Conservation (phyloP, 169 alveolate genomes). For the Plasmodium adleri region DNA sequence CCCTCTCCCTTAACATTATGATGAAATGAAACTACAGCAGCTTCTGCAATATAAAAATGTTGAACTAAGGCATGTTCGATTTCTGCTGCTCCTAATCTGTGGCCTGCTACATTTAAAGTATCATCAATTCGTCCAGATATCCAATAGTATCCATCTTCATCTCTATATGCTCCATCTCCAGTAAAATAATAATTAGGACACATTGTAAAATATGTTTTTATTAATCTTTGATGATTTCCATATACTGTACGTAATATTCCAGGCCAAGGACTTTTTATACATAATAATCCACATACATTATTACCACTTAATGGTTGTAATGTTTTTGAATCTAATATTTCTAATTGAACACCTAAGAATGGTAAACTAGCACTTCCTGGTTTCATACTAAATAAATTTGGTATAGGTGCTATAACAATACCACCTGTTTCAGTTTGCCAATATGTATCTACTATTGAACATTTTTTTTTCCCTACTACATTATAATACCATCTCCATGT, state of each 20-base stretch:
- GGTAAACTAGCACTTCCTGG: constrained; percentile 96
- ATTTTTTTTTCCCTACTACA: constrained; percentile 82
- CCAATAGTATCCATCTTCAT: constrained; percentile 95
- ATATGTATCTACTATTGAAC: constrained; percentile 95
- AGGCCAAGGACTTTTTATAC: constrained; percentile 93
- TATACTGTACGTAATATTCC: constrained; percentile 91
- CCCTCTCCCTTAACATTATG: constrained; percentile 96
- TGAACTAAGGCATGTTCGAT: constrained; percentile 94
- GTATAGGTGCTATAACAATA: constrained; percentile 93
- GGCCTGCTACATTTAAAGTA: constrained; percentile 95
- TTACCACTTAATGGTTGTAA: constrained; percentile 88
- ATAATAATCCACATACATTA: constrained; percentile 89
- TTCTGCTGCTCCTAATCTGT: constrained; percentile 95
- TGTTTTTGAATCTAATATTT: constrained; percentile 89
- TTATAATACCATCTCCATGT: constrained; percentile 96
- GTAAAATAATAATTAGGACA: constrained; percentile 93
- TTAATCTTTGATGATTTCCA: constrained; percentile 91
- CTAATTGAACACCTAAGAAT: constrained; percentile 91
- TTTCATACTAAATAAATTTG: constrained; percentile 91
- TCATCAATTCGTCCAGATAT: constrained; percentile 97
- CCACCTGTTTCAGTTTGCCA: constrained; percentile 99
- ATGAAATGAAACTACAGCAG: constrained; percentile 94
- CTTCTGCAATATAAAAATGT: constrained; percentile 90
- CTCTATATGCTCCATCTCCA: constrained; percentile 97
- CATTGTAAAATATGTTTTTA: constrained; percentile 88